A percentile compares a stretch with the other conserved stretches of the same genome.
Evolutionary conservation across 257 asterid genomes (phyloP).

Genomic region (Solanum piurae): DNA sequence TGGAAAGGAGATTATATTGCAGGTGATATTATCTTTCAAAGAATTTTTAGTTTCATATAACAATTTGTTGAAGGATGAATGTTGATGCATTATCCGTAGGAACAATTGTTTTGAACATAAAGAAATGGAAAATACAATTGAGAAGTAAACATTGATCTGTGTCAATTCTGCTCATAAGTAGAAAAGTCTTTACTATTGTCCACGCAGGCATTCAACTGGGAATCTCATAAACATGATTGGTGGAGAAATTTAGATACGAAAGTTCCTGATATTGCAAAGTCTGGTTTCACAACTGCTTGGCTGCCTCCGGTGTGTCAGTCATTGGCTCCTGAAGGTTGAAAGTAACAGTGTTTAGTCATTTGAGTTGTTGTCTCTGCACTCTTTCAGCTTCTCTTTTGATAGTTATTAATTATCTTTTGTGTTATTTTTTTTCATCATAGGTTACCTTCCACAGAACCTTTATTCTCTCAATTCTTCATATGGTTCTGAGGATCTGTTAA

Average conservation of each 20-base stretch:
- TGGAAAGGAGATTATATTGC: slow-evolving; percentile 74
- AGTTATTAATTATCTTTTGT: background rate
- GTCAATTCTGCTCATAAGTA: background rate
- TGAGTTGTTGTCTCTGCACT: background rate
- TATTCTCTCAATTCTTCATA: slow-evolving; percentile 74
- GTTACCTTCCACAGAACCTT: slow-evolving; percentile 90
- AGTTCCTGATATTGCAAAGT: slow-evolving; percentile 78
- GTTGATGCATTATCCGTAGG: background rate
- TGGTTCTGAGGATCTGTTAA: slow-evolving; percentile 72
- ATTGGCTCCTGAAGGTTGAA: slow-evolving; percentile 68
- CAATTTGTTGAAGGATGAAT: background rate
- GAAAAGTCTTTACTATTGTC: background rate
- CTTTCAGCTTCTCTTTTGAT: background rate
- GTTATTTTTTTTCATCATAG: slow-evolving; percentile 22
- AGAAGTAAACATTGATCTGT: background rate
- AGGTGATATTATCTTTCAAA: slow-evolving; percentile 35
- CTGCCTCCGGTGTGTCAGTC: slow-evolving; percentile 85
- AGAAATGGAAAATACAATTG: background rate
- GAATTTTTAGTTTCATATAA: background rate
- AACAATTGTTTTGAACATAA: background rate
- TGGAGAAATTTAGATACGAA: slow-evolving; percentile 72
- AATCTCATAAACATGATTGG: slow-evolving; percentile 88
- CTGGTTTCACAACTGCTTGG: slow-evolving; percentile 96
- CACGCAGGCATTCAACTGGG: slow-evolving; percentile 92
- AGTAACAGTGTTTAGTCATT: background rate